Evolutionary conservation across 306 rosid genomes (phyloP).

Genomic region (Ormosia emarginata): DNA sequence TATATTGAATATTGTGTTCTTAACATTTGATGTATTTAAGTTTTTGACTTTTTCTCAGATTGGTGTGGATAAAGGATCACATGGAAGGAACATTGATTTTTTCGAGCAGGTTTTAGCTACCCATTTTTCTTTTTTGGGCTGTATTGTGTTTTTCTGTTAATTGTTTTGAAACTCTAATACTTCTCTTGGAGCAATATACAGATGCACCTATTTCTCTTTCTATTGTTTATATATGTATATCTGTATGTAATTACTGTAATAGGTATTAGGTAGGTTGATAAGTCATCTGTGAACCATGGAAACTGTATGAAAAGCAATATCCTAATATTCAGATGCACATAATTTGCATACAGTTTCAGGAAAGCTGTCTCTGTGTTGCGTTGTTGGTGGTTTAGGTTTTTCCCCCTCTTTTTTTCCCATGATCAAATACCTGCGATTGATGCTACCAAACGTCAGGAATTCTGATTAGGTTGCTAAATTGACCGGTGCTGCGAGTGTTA

Average conservation of each 20-base stretch:
- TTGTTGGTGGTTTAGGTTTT: no score
- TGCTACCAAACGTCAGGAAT: no score
- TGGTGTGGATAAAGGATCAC: constrained; percentile 89
- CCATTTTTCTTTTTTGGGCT: not conserved
- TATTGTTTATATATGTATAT: not conserved
- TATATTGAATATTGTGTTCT: not conserved
- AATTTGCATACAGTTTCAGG: no score
- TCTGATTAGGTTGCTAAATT: no score
- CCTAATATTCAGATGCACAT: not conserved
- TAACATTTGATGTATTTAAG: not conserved
- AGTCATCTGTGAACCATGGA: not conserved
- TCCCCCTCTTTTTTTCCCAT: no score
- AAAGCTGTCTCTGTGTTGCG: no score
- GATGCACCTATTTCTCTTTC: not conserved
- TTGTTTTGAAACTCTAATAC: not conserved
- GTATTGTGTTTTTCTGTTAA: not conserved
- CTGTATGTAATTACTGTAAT: not conserved
- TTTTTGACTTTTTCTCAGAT: constrained; percentile 40
- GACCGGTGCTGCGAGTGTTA: no score
- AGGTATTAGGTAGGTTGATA: not conserved
- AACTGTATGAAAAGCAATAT: not conserved
- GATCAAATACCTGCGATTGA: no score
- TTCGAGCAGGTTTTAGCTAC: constrained; percentile 56
- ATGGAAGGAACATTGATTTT: constrained; percentile 62
- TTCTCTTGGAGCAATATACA: not conserved